These are phyloP conservation scores for Tricholoma sp. DNA, from an alignment of 768 basidiomycete species.

Conservation along the genomic window DNA sequence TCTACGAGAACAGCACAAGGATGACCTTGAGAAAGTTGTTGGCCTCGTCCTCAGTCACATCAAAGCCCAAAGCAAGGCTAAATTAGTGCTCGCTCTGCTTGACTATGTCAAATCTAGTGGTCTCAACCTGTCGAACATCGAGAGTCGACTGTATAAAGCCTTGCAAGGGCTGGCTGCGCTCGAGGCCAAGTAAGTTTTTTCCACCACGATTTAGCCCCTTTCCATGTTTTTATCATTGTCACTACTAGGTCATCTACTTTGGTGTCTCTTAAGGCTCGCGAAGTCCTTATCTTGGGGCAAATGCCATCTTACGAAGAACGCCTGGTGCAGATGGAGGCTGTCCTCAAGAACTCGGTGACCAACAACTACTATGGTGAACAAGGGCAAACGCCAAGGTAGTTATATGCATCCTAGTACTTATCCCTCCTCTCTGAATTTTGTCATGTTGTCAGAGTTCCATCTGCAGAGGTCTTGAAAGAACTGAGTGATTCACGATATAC, in stretches of 20 bases:
- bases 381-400: slow-evolving; percentile 53
- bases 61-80: slow-evolving; percentile 90
- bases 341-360: slow-evolving; percentile 83
- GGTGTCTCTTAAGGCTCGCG: slow-evolving; percentile 92
- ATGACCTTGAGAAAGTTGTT: slow-evolving; percentile 84
- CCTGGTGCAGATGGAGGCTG: slow-evolving; percentile 86
- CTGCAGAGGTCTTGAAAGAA: slow-evolving; percentile 83
- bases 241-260: slow-evolving; percentile 72
- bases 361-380: slow-evolving; percentile 89
- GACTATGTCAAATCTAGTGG: slow-evolving; percentile 86
- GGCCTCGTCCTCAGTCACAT: slow-evolving; percentile 90
- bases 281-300: slow-evolving; percentile 92
- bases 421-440: slow-evolving; percentile 5
- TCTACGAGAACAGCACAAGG: slow-evolving; percentile 89
- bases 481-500: slow-evolving; percentile 95
- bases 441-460: slow-evolving; percentile 57
- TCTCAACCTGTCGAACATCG: slow-evolving; percentile 68
- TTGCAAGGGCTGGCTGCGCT: slow-evolving; percentile 78
- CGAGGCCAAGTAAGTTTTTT: slow-evolving; percentile 70
- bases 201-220: not conserved
- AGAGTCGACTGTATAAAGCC: slow-evolving; percentile 69
- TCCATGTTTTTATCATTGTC: not conserved
- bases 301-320: slow-evolving; percentile 98
- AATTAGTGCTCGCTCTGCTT: slow-evolving; percentile 78
- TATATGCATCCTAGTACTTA: not conserved